Base-by-base conservation (phyloP, 805 yeast genomes). In the Candida suzukii region DNA sequence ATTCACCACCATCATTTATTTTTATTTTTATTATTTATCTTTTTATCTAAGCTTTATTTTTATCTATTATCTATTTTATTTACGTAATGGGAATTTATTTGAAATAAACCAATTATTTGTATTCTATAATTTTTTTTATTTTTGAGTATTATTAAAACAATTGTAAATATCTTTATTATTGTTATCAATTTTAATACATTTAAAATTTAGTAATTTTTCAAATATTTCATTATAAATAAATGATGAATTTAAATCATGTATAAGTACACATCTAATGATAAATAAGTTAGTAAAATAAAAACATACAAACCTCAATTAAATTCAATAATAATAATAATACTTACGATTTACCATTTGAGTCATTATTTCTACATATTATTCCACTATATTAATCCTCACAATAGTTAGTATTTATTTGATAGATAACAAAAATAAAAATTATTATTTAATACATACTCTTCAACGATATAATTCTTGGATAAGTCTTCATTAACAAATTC, bases 391-490 rank as follows among this genome's bases (percentile, higher is more conserved):
- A n/a, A n/a, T n/a, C n/a, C n/a, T n/a, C n/a, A n/a, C n/a, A 18
- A 10, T 18, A 12, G 34, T 31, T 33, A 33, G 36, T 33, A 21
- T 12, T n/a, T 32, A 14, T 8, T 12, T 27, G 16, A 27, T 27
- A 7, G 16, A 14, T 14, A 27, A 8, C 16, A 14, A 14, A 8
- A 27, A 29, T 16, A n/a, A n/a, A n/a, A n/a, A n/a, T n/a, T n/a
- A n/a, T n/a, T n/a, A n/a, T n/a, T n/a, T n/a, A 9, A 30, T 31
- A 33, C 36, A 11, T 33, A 33, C 36, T 22, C 27, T 33, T 33
- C 36, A 13, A 33, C 8, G 26, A 14, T 11, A 21, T 33, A 33
- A 14, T 17, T 5, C 26, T 11, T 14, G 5, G 12, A 14, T 11
- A 27, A 3, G 12, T 33, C 36, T 21, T 33, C 18, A 8, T 33